phyloP scores from a whole-genome alignment of 139 green algal genomes.

The Picochlorum sp. region DNA sequence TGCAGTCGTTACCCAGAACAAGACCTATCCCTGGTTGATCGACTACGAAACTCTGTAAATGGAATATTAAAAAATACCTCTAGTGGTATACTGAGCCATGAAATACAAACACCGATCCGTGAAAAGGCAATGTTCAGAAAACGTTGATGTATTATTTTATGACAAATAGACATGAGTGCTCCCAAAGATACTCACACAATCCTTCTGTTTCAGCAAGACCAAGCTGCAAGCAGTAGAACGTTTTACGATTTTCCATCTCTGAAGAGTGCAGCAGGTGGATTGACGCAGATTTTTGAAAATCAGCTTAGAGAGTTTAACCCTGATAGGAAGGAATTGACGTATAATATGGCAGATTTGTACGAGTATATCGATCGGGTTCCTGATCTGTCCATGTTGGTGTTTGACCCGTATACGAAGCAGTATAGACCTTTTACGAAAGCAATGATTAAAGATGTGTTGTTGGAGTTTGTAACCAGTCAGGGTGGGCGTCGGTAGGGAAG shows the following conservation, averaged over 20 bases:
- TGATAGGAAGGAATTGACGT: constrained; percentile 46
- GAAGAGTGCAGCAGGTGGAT: constrained; percentile 30
- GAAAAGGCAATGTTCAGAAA: too few relatives aligned
- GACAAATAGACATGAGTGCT: neutral
- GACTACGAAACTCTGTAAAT: too few relatives aligned
- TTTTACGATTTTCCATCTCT: constrained; percentile 37
- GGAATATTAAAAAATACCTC: too few relatives aligned
- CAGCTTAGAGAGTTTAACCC: constrained; percentile 55
- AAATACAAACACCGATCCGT: too few relatives aligned
- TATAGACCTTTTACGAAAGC: constrained; percentile 43
- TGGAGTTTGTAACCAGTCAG: constrained; percentile 7
- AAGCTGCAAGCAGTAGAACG: constrained; percentile 21
- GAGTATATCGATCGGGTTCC: constrained; percentile 47
- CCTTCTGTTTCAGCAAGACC: constrained; percentile 30
- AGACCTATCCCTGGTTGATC: too few relatives aligned
- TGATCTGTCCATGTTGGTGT: constrained; percentile 28
- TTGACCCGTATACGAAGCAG: constrained; percentile 21
- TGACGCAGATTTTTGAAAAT: constrained; percentile 55
- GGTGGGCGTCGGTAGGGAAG: neutral
- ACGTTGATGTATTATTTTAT: too few relatives aligned
- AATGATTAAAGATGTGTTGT: constrained; percentile 47
- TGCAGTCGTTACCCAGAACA: too few relatives aligned
- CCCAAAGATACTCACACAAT: constrained; percentile 34
- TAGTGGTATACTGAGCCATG: too few relatives aligned
- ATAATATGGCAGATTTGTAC: constrained; percentile 58